A percentile compares a stretch with the other conserved stretches of the same genome.
Evolutionary conservation across 176 grass and related monocot species (phyloP).

Genomic region (Phoenix dactylifera): DNA sequence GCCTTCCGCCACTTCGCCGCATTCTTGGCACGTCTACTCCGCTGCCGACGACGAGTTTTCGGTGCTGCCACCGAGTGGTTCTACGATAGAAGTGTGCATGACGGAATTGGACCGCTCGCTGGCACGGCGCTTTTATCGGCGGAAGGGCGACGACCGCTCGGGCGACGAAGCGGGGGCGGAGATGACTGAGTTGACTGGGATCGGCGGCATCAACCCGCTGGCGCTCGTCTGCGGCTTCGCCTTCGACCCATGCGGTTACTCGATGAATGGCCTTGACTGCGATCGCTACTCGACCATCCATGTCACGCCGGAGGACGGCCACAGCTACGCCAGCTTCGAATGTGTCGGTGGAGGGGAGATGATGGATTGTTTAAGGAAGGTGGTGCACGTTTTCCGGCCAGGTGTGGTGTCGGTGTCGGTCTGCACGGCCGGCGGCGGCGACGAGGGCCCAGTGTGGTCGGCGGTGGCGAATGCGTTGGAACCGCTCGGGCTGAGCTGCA

Average conservation of each 20-base stretch:
- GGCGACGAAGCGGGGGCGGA: slow-evolving; percentile 20
- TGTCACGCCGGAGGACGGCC: slow-evolving; percentile 40
- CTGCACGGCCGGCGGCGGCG: neutral
- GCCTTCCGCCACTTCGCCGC: neutral
- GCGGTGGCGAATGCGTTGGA: slow-evolving; percentile 20
- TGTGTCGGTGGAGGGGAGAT: slow-evolving; percentile 2
- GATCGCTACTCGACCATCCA: slow-evolving; percentile 39
- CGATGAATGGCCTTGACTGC: slow-evolving; percentile 33
- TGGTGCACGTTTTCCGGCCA: slow-evolving; percentile 22
- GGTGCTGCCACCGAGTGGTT: neutral
- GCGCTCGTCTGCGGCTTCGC: slow-evolving; percentile 27
- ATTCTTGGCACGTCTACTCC: slow-evolving; percentile 31
- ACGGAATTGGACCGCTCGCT: slow-evolving; percentile 27
- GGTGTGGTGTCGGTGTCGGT: slow-evolving; percentile 18
- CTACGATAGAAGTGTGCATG: slow-evolving; percentile 36
- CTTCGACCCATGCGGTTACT: slow-evolving; percentile 42
- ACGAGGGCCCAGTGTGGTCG: neutral
- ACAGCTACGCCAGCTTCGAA: slow-evolving; percentile 50
- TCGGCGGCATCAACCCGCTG: slow-evolving; percentile 17
- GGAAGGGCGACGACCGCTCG: slow-evolving; percentile 12
- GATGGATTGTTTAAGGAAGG: neutral
- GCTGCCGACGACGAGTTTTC: neutral
- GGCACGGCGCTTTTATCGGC: slow-evolving; percentile 11
- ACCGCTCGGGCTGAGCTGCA: slow-evolving; percentile 22
- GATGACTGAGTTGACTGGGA: slow-evolving; percentile 22